Conservation (phyloP, 805 yeast genomes). For the Kazachstania kunashirensis region DNA sequence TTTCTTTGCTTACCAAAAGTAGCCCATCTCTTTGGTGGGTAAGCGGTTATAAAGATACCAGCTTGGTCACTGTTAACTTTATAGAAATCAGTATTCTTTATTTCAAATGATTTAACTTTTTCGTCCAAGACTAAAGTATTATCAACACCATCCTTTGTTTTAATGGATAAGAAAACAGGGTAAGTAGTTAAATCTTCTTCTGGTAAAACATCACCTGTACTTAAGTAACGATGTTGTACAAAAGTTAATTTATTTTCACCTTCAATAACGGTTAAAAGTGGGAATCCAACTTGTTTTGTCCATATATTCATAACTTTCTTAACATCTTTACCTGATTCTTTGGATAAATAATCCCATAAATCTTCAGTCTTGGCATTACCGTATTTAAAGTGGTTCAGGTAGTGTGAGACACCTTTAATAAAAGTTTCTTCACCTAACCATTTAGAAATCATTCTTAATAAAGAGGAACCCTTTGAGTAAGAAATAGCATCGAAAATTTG, state of each 20-base stretch:
- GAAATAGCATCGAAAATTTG: constrained; percentile 78
- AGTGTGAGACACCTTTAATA: constrained; percentile 61
- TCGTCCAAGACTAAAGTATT: constrained; percentile 46
- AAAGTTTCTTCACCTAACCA: constrained; percentile 60
- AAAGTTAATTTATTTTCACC: constrained; percentile 40
- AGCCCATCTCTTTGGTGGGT: constrained; percentile 56
- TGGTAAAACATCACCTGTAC: constrained; percentile 66
- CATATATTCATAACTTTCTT: constrained; percentile 53
- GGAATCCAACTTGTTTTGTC: constrained; percentile 69
- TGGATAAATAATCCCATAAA: constrained; percentile 58
- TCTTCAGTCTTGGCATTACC: constrained; percentile 68
- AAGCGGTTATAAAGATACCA: constrained; percentile 67
- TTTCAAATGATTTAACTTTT: constrained; percentile 37
- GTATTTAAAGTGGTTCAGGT: constrained; percentile 52
- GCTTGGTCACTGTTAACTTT: constrained; percentile 65
- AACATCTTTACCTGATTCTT: constrained; percentile 54
- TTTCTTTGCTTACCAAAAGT: constrained; percentile 51
- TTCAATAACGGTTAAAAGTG: constrained; percentile 46
- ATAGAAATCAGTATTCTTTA: constrained; percentile 41
- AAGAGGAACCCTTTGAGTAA: constrained; percentile 71
- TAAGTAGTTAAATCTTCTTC: constrained; percentile 62
- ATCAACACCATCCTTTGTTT: constrained; percentile 50
- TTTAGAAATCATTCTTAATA: constrained; percentile 66
- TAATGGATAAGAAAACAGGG: constrained; percentile 56
- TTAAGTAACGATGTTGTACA: constrained; percentile 62